Evolutionary conservation across 2,329 filamentous ascomycete species (phyloP).

Genomic region (Cryoendolithus antarcticus): DNA sequence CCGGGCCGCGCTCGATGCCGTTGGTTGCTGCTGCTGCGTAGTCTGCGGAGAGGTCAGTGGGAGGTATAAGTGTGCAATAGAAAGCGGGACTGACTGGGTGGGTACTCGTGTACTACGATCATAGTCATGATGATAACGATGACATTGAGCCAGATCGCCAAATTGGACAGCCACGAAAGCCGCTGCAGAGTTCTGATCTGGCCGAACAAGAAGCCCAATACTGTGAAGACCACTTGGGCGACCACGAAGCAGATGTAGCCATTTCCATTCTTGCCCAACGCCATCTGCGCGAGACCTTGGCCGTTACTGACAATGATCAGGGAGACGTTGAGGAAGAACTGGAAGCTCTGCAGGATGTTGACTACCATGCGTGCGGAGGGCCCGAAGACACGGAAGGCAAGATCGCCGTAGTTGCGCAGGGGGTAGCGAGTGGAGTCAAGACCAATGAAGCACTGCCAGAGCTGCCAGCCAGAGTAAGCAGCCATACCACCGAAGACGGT

Average conservation of each 20-base stretch:
- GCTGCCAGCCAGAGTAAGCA: conserved; percentile 25
- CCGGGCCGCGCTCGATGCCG: conserved; percentile 18
- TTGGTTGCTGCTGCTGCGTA: conserved; percentile 24
- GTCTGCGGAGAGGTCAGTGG: conserved; percentile 38
- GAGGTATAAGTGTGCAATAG: no score
- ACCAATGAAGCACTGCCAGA: conserved; percentile 29
- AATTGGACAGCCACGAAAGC: conserved; percentile 44
- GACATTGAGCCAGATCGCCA: conserved; percentile 45
- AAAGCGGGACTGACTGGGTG: no score
- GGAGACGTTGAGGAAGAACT: conserved; percentile 39
- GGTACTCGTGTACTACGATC: conserved; percentile 37
- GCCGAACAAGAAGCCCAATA: conserved; percentile 40
- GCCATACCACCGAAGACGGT: conserved; percentile 26
- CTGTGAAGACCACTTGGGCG: conserved; percentile 39
- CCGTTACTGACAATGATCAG: conserved; percentile 42
- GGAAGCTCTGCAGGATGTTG: conserved; percentile 29
- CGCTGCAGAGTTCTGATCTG: conserved; percentile 45
- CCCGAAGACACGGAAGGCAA: conserved; percentile 29
- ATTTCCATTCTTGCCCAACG: conserved; percentile 14
- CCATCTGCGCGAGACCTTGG: conserved; percentile 42
- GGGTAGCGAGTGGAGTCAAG: conserved; percentile 31
- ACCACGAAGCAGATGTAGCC: conserved; percentile 38
- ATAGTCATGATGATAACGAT: conserved; percentile 45
- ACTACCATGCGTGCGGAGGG: conserved; percentile 24
- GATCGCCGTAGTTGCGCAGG: conserved; percentile 29